Percentiles rank a stretch among this genome's conserved stretches.
Evolutionary conservation across 768 basidiomycete species (phyloP).

Genomic region (Scleroderma bovista): DNA sequence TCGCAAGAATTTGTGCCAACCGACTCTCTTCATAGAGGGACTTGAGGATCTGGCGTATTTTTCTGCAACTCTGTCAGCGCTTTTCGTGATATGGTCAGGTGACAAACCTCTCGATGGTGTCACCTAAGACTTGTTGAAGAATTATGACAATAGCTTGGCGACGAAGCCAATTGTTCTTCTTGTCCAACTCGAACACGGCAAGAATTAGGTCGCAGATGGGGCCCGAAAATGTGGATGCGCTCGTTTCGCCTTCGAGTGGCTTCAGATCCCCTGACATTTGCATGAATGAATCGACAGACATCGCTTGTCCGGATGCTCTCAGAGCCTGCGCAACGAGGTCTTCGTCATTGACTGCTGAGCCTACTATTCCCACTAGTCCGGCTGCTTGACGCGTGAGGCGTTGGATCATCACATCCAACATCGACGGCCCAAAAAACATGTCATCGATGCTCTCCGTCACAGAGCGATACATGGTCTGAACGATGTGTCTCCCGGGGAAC

Average conservation of each 20-base stretch:
- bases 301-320: constrained; percentile 59
- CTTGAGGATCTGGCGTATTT: constrained; percentile 77
- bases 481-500: constrained; percentile 70
- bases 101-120: constrained; percentile 88
- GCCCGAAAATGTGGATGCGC: constrained; percentile 81
- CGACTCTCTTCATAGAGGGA: constrained; percentile 62
- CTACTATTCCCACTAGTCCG: constrained; percentile 80
- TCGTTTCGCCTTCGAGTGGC: constrained; percentile 83
- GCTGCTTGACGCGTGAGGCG: constrained; percentile 86
- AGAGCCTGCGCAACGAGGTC: constrained; percentile 79
- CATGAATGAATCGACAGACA: constrained; percentile 64
- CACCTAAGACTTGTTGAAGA: constrained; percentile 90
- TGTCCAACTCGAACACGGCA: constrained; percentile 91
- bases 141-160: constrained; percentile 95
- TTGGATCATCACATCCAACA: constrained; percentile 93
- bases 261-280: constrained; percentile 74
- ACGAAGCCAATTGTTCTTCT: constrained; percentile 94
- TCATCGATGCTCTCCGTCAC: constrained; percentile 96
- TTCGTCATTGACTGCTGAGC: constrained; percentile 74
- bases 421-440: constrained; percentile 93
- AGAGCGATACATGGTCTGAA: constrained; percentile 84
- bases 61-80: constrained; percentile 43
- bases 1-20: constrained; percentile 56
- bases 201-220: constrained; percentile 93
- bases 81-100: neutral